phyloP scores from a whole-genome alignment of 495 filamentous ascomycete species.

The Lineolata rhizophorae region DNA sequence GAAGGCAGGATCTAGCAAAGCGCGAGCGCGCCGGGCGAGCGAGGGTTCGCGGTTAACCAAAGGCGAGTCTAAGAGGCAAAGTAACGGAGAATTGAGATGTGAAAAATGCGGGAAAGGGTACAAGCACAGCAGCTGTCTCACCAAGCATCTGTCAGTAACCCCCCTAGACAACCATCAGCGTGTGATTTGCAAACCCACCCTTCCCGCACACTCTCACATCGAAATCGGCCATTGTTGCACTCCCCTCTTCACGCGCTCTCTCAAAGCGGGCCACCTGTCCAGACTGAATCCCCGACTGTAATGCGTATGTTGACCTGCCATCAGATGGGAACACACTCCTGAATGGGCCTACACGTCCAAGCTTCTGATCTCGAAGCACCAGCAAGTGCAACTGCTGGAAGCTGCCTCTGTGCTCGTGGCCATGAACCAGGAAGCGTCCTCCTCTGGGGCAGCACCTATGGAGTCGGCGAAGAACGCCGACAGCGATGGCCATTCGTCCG shows the following conservation, averaged over 20 bases:
- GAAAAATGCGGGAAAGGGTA: constrained; percentile 98
- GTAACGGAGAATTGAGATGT: constrained; percentile 70
- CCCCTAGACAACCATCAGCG: no score
- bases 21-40: constrained; percentile 59
- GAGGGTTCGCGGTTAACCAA: constrained; percentile 65
- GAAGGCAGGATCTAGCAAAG: constrained; percentile 30
- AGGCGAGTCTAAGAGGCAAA: constrained; percentile 49
- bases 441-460: no score
- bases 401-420: constrained; percentile 82
- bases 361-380: constrained; percentile 95
- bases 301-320: constrained; percentile 23
- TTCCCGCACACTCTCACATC: no score
- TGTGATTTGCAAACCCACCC: no score
- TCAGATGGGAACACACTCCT: constrained; percentile 97
- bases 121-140: constrained; percentile 99
- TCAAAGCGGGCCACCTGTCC: constrained; percentile 14
- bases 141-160: constrained; percentile 98
- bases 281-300: constrained; percentile 6
- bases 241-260: constrained; percentile 2
- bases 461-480: constrained; percentile 41
- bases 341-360: constrained; percentile 97
- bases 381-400: constrained; percentile 94
- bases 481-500: constrained; percentile 66
- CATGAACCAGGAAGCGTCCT: constrained; percentile 54
- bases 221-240: constrained; percentile 5